Evolutionary conservation across 1,284 basidiomycete genomes (phyloP), one percentile per base, ranked within the genome.

Genomic region (Apiotrichum siamense): DNA sequence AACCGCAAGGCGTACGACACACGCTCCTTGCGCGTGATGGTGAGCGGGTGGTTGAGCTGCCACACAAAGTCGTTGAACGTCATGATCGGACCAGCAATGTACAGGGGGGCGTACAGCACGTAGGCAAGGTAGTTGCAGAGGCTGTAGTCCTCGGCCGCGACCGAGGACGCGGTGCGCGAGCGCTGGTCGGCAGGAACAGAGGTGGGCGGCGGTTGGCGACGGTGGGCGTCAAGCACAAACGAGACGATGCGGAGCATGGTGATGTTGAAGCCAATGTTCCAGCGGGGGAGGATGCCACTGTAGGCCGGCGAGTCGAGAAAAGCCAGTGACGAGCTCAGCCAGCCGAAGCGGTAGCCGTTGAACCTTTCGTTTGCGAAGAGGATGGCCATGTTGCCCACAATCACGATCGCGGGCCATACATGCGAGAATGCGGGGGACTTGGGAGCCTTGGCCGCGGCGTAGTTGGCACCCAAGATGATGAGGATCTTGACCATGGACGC

Each of bases 261-360:
- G 62, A 98, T 93, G 72, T 98, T 98, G 79, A 94, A 97, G 62
- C 79, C 83, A 66, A 97, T 81, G 64, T 97, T 83, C 94, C 96
- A 98, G 27, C 91, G 79, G 5, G 91, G 88, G 81, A 92, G 49
- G 78, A 82, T 42, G 77, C 94, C 75, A 73, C 41, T 49, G 38
- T 59, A 41, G 52, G 64, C 57, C 20, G 12, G 21, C 10, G 12
- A 4, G 67, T 97, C 91, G 66, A 86, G 62, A 17, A 67, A 69
- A 6, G 74, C 78, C 29, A 94, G 69, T 5, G 74, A 70, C 0
- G 83, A 70, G 41, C 83, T 78, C 5, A 94, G 57, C 15, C 67
- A 67, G 0, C 77, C 78, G 66, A 85, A 90, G 3, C 73, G 76
- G 69, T 91, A 93, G 0, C 94, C 94, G 25, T 82, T 77, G 61